Base-by-base conservation (phyloP, 441 rosid species). In the Pelargonium cotyledonis region DNA sequence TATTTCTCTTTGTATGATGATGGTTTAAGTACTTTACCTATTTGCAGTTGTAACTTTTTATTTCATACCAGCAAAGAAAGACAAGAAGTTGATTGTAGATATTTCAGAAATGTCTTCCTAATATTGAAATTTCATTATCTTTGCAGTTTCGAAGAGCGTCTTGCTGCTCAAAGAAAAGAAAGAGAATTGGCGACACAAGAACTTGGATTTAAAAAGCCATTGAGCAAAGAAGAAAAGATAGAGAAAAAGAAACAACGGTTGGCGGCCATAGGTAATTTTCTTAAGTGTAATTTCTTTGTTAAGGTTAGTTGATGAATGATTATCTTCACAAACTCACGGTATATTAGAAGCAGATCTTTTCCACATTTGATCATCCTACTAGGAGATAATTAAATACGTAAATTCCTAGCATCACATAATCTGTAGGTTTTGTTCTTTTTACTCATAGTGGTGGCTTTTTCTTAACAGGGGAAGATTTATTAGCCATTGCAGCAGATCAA, bases 401-500 rank as follows among this genome's bases (percentile, higher is more conserved):
- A 8, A 23, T 58, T 57, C 29, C 62, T 18, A 16, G 18, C 14
- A 58, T 3, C 12, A 58, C 12, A 6, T 3, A 58, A 8, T 10
- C 21, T 8, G 63, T 19, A 18, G 18, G 21, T 64, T 8, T 51
- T 64, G 66, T 66, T 18, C 63, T 68, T 71, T 23, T 57, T 60
- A 55, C 73, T 76, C 31, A 74, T 67, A 65, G 60, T 1, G 70
- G 63, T 72, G 75, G 53, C 9, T 40, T 61, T 70, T 10, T 76
- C 77, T 73, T 68, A 68, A 75, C 91, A 87, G 92, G 99, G 73
- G 98, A 95, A 81, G 98, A 95, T 81, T 82, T 95, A 66, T 84
- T 95, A 79, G 82, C 99, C 78, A 92, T 95, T 78, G 97, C 98
- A 21, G 91, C 92, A 66, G 98, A 95, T 85, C 98, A 95, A 77